These are phyloP conservation scores for Aspergillus nidulans DNA, from an alignment of 495 filamentous ascomycete species.

Conservation along the genomic window DNA sequence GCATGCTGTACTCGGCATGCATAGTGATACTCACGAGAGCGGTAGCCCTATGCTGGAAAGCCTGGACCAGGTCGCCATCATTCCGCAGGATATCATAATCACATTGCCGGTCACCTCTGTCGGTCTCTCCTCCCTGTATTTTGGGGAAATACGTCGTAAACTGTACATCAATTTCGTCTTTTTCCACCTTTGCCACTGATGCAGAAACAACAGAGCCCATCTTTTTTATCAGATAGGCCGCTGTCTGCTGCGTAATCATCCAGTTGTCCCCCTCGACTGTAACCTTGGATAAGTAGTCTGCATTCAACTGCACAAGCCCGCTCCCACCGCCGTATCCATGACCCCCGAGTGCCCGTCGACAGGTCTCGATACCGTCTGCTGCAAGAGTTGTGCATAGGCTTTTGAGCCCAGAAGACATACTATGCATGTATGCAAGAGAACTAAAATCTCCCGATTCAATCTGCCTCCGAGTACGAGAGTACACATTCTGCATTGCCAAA, in stretches of 20 bases:
- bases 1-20: too few relatives aligned
- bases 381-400: constrained; percentile 46
- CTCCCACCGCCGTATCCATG: constrained; percentile 48
- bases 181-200: neutral
- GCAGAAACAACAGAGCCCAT: constrained; percentile 29
- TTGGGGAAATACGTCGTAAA: constrained; percentile 22
- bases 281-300: constrained; percentile 45
- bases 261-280: constrained; percentile 52
- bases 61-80: constrained; percentile 36
- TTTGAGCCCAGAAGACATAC: constrained; percentile 45
- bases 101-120: neutral
- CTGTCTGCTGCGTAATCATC: constrained; percentile 51
- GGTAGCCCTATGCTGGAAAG: constrained; percentile 40
- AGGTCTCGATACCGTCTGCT: constrained; percentile 48
- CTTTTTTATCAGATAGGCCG: constrained; percentile 45
- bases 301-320: constrained; percentile 43
- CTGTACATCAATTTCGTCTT: constrained; percentile 20
- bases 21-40: constrained; percentile 21
- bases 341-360: constrained; percentile 44
- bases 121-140: neutral
- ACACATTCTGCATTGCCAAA: constrained; percentile 35
- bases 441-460: constrained; percentile 40
- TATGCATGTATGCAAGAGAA: constrained; percentile 43
- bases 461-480: constrained; percentile 30
- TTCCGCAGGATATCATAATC: constrained; percentile 16